These are phyloP conservation scores for Botrytis squamosa DNA, from an alignment of 2,329 filamentous ascomycete genomes.

Conservation along the genomic window DNA sequence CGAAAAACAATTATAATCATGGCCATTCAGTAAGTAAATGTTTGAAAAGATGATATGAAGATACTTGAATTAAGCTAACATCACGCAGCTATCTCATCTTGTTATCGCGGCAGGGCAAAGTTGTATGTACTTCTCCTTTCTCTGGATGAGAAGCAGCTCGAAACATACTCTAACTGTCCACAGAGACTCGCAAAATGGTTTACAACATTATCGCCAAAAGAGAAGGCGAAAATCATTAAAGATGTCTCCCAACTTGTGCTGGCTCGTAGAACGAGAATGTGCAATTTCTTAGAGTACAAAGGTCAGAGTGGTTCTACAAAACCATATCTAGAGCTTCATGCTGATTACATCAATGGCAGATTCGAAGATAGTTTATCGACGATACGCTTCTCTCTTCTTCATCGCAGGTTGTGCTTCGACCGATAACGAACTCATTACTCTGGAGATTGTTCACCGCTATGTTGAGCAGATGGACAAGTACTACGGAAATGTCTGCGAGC, in stretches of 20 bases:
- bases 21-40: conserved; percentile 52
- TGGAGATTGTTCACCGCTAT: conserved; percentile 98
- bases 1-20: conserved; percentile 37
- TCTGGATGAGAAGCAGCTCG: conserved; percentile 19
- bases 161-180: conserved; percentile 31
- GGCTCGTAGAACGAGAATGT: conserved; percentile 95
- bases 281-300: conserved; percentile 99
- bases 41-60: background rate
- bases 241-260: conserved; percentile 98
- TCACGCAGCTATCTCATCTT: conserved; percentile 84
- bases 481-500: conserved; percentile 98
- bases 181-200: conserved; percentile 99
- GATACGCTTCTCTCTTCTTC: conserved; percentile 98
- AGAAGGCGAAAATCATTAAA: conserved; percentile 99
- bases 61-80: conserved; percentile 25
- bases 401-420: conserved; percentile 96
- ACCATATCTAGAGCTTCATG: background rate
- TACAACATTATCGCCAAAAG: conserved; percentile 92
- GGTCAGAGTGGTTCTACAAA: conserved; percentile 51
- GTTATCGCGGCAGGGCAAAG: conserved; percentile 97
- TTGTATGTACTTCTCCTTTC: conserved; percentile 62
- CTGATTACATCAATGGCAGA: conserved; percentile 54
- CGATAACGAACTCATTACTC: conserved; percentile 96
- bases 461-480: conserved; percentile 99
- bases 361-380: conserved; percentile 97